Conservation (phyloP, 108 stramenopile genomes). For the Cyclotella kingstonii region DNA sequence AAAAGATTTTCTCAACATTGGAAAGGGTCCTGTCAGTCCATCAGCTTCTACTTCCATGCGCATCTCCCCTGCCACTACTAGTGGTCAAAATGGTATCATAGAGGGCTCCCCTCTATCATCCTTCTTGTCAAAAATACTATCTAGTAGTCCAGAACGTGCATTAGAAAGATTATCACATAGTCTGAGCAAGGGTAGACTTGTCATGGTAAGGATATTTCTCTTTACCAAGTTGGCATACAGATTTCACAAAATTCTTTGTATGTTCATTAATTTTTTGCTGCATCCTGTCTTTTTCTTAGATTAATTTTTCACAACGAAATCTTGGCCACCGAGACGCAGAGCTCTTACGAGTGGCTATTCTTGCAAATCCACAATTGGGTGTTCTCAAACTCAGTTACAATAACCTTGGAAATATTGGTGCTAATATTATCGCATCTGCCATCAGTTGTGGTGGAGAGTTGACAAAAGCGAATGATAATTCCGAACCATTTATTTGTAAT, state of each 20-base stretch:
- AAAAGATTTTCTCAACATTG: not conserved
- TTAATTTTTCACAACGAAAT: conserved; percentile 71
- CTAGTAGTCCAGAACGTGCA: conserved; percentile 6
- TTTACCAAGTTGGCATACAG: not conserved
- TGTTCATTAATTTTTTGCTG: not conserved
- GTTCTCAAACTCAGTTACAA: conserved; percentile 83
- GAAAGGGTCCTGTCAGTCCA: not conserved
- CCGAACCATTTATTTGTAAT: not conserved
- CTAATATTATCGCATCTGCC: conserved; percentile 60
- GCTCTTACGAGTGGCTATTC: conserved; percentile 48
- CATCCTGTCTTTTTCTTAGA: conserved; percentile 28
- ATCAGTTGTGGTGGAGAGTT: conserved; percentile 40
- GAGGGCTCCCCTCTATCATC: not conserved
- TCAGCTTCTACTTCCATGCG: conserved; percentile 2
- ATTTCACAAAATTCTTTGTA: not conserved
- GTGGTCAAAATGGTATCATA: not conserved
- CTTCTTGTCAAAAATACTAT: conserved; percentile 1
- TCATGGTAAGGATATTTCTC: conserved; percentile 26
- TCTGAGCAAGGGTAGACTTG: conserved; percentile 28
- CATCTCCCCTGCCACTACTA: not conserved
- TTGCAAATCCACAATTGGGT: conserved; percentile 59
- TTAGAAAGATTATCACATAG: conserved; percentile 15
- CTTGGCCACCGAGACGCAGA: conserved; percentile 50
- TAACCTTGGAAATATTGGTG: conserved; percentile 62
- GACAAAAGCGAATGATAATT: not conserved